Evolutionary conservation across 805 yeast genomes (phyloP).

Genomic region (Kregervanrija pseudodelftensis): DNA sequence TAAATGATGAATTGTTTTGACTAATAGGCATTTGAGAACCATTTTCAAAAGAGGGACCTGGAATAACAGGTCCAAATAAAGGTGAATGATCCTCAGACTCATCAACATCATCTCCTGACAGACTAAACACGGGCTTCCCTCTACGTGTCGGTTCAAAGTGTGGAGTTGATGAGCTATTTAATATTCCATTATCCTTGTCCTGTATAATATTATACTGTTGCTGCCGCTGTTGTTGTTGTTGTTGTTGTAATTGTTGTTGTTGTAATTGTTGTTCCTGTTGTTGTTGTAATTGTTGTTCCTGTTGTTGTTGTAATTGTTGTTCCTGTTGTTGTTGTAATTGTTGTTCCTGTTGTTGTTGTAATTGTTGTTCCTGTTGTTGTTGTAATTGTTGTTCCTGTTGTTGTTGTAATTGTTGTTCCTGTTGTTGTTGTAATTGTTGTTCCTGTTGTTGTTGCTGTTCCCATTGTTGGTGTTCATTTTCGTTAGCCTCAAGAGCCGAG

Average conservation of each 20-base stretch:
- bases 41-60: constrained; percentile 17
- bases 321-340: constrained; percentile 12
- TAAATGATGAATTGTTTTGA: neutral
- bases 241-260: too few relatives aligned
- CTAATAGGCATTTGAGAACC: constrained; percentile 10
- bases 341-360: constrained; percentile 12
- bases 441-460: constrained; percentile 13
- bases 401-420: too few relatives aligned
- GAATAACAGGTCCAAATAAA: constrained; percentile 5
- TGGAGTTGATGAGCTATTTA: neutral
- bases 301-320: constrained; percentile 12
- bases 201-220: too few relatives aligned
- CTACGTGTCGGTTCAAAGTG: neutral
- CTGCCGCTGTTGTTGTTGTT: too few relatives aligned
- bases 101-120: too few relatives aligned
- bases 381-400: too few relatives aligned
- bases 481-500: too few relatives aligned
- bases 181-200: too few relatives aligned
- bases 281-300: constrained; percentile 12
- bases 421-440: constrained; percentile 1
- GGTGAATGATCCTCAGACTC: neutral
- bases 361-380: too few relatives aligned
- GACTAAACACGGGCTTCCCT: too few relatives aligned
- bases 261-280: constrained; percentile 15
- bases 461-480: constrained; percentile 5